Percentiles rank a stretch among this genome's conserved stretches.
Conservation (phyloP, 1,284 basidiomycete species). For the Coriolopsis trogii region DNA sequence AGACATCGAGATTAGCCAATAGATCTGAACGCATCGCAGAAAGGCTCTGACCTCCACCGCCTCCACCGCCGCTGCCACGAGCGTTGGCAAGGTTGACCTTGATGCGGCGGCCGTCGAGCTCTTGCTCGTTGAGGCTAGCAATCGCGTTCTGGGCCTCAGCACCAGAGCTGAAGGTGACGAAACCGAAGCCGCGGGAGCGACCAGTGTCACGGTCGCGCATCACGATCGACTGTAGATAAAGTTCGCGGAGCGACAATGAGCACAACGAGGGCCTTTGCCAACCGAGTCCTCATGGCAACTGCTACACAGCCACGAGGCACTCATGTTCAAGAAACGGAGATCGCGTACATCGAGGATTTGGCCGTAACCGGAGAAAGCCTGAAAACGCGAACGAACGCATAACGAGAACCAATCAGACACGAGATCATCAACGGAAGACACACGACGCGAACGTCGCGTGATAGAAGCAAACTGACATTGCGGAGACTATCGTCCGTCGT, state of each 20-base stretch:
- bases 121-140: constrained; percentile 81
- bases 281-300: constrained; percentile 13
- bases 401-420: constrained; percentile 35
- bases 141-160: constrained; percentile 85
- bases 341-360: constrained; percentile 78
- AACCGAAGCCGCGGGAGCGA: constrained; percentile 95
- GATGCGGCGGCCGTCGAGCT: constrained; percentile 92
- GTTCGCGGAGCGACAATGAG: constrained; percentile 21
- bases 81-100: constrained; percentile 96
- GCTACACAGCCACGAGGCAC: constrained; percentile 21
- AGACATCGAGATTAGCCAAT: constrained; percentile 5
- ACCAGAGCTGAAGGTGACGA: constrained; percentile 75
- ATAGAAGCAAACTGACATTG: constrained; percentile 70
- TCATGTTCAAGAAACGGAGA: constrained; percentile 28
- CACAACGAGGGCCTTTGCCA: constrained; percentile 7
- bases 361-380: constrained; percentile 76
- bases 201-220: constrained; percentile 98
- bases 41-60: constrained; percentile 27
- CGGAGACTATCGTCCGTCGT: constrained; percentile 89
- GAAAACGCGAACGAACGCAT: constrained; percentile 33
- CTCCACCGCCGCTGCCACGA: constrained; percentile 54
- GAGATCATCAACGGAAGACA: constrained; percentile 33
- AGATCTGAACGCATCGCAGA: not conserved
- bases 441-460: constrained; percentile 41
- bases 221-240: constrained; percentile 77